Evolutionary conservation across 1,139 yeast genomes (phyloP).

Genomic region (Pichia sp.): DNA sequence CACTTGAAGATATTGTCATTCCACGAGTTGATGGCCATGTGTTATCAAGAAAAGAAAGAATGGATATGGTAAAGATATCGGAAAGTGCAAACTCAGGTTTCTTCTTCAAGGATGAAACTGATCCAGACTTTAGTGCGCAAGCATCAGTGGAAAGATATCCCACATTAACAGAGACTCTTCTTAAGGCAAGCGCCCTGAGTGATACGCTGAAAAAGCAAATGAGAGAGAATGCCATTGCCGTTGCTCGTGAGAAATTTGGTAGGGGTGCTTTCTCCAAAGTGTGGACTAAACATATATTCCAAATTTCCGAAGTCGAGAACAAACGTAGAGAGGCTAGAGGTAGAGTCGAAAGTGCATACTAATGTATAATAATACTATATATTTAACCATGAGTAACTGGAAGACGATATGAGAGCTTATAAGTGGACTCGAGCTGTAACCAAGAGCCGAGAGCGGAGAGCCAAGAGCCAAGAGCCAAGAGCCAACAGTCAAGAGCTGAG

Average conservation of each 20-base stretch:
- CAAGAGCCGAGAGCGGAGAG: too few species aligned
- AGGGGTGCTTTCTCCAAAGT: constrained; percentile 50
- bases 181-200: constrained; percentile 36
- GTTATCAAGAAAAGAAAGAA: constrained; percentile 3
- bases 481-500: too few species aligned
- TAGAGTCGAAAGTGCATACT: constrained; percentile 37
- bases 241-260: constrained; percentile 58
- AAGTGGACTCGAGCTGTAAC: background rate
- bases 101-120: constrained; percentile 63
- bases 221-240: constrained; percentile 42
- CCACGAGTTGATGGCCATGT: constrained; percentile 37
- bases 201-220: constrained; percentile 35
- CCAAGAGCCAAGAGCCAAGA: too few species aligned
- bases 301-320: constrained; percentile 35
- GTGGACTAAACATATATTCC: constrained; percentile 39
- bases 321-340: constrained; percentile 32
- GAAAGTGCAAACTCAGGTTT: constrained; percentile 43
- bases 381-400: too few species aligned
- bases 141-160: constrained; percentile 20
- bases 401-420: too few species aligned
- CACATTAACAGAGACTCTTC: constrained; percentile 41
- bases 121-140: constrained; percentile 41
- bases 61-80: constrained; percentile 5
- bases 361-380: background rate
- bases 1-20: constrained; percentile 74